Conservation (phyloP, 805 yeast genomes). For the Starmerella floricola region DNA sequence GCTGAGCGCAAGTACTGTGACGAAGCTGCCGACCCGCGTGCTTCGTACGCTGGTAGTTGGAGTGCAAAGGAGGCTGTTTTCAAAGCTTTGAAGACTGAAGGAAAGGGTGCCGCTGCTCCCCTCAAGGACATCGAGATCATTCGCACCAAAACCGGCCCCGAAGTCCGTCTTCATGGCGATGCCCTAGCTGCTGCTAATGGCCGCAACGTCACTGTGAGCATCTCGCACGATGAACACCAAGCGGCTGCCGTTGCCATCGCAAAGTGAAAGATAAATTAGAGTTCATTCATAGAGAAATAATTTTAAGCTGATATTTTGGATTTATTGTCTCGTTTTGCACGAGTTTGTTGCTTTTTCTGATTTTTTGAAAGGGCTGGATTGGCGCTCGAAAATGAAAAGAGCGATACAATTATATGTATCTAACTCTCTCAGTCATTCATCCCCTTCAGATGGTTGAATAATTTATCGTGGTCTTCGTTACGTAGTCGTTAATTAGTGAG, state of each 20-base stretch:
- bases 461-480: background rate
- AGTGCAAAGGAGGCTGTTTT: slow-evolving; percentile 98
- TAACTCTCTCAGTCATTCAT: background rate
- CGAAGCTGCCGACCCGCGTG: slow-evolving; percentile 61
- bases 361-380: no score
- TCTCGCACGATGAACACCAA: slow-evolving; percentile 93
- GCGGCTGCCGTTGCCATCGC: slow-evolving; percentile 90
- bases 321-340: no score
- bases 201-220: slow-evolving; percentile 67
- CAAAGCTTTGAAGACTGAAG: slow-evolving; percentile 80
- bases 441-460: background rate
- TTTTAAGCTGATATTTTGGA: no score
- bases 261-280: background rate
- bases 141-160: slow-evolving; percentile 70
- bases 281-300: background rate
- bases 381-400: no score
- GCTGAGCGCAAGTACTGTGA: slow-evolving; percentile 70
- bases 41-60: slow-evolving; percentile 97
- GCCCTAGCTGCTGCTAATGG: slow-evolving; percentile 63
- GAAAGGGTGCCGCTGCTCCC: slow-evolving; percentile 92
- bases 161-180: slow-evolving; percentile 59
- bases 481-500: slow-evolving; percentile 39
- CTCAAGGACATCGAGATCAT: slow-evolving; percentile 80
- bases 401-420: no score
- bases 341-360: no score